A percentile compares a stretch with the other conserved stretches of the same genome.
These are phyloP conservation scores for Podospora pseudocomata DNA, from an alignment of 495 filamentous ascomycete genomes.

Conservation along the genomic window DNA sequence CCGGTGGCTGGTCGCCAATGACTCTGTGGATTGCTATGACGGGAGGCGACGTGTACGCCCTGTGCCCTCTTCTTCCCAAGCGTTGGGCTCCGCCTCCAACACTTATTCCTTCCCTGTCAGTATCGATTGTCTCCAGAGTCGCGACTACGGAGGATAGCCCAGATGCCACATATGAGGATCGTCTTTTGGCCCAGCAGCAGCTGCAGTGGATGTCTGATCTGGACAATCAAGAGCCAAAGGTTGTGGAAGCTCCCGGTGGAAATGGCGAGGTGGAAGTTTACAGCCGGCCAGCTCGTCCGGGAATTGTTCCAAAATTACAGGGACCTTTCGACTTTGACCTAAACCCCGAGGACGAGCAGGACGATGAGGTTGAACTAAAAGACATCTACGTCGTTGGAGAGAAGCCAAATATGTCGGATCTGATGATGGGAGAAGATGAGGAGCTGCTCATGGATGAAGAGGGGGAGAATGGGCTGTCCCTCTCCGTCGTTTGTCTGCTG, in stretches of 20 bases:
- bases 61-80: constrained; percentile 81
- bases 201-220: constrained; percentile 79
- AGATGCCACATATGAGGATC: constrained; percentile 50
- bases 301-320: constrained; percentile 73
- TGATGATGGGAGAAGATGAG: constrained; percentile 61
- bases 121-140: constrained; percentile 65
- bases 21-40: constrained; percentile 89
- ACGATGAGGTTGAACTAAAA: constrained; percentile 60
- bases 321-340: constrained; percentile 75
- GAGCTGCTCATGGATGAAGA: constrained; percentile 51
- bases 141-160: constrained; percentile 58
- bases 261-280: constrained; percentile 57
- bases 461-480: constrained; percentile 63
- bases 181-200: constrained; percentile 64
- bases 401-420: constrained; percentile 51
- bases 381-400: constrained; percentile 54
- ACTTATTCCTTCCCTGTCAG: constrained; percentile 70
- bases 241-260: constrained; percentile 39
- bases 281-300: constrained; percentile 63
- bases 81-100: constrained; percentile 77
- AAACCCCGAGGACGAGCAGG: constrained; percentile 60
- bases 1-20: constrained; percentile 85
- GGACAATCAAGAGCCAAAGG: constrained; percentile 67
- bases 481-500: constrained; percentile 69
- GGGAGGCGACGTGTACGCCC: constrained; percentile 80